Evolutionary conservation across 768 basidiomycete genomes (phyloP).

Genomic region (Termitomyces sp.): DNA sequence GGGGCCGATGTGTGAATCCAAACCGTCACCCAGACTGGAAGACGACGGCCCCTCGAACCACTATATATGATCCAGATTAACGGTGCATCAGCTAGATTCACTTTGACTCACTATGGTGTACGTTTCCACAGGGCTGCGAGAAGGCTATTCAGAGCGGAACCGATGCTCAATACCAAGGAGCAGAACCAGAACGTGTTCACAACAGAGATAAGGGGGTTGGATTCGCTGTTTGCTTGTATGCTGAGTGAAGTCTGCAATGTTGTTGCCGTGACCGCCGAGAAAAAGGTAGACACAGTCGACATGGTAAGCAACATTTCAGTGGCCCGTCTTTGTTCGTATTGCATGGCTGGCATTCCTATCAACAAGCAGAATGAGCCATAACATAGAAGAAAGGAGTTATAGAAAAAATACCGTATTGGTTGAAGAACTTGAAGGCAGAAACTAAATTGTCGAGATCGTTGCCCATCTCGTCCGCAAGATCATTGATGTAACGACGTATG

Average conservation of each 20-base stretch:
- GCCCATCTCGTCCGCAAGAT: conserved; percentile 16
- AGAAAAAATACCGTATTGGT: conserved; percentile 14
- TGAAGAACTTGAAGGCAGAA: conserved; percentile 17
- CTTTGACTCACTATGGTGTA: conserved; percentile 23
- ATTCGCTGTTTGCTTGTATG: background rate
- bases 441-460: conserved; percentile 12
- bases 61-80: conserved; percentile 2
- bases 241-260: conserved; percentile 19
- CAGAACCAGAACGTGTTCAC: conserved; percentile 26
- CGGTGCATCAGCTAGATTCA: background rate
- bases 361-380: background rate
- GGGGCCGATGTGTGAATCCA: conserved; percentile 21
- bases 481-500: conserved; percentile 17
- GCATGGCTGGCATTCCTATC: conserved; percentile 22
- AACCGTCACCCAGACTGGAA: conserved; percentile 17
- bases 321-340: conserved; percentile 19
- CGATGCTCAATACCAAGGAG: conserved; percentile 25
- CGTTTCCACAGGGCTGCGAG: conserved; percentile 23
- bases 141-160: conserved; percentile 25
- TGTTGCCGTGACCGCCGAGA: conserved; percentile 29
- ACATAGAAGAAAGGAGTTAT: background rate
- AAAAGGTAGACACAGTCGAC: conserved; percentile 26
- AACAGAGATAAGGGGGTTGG: conserved; percentile 1
- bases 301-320: conserved; percentile 16
- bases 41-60: conserved; percentile 17